These are phyloP conservation scores for Eucalyptus pumila DNA, from an alignment of 345 rosid genomes.

Conservation along the genomic window DNA sequence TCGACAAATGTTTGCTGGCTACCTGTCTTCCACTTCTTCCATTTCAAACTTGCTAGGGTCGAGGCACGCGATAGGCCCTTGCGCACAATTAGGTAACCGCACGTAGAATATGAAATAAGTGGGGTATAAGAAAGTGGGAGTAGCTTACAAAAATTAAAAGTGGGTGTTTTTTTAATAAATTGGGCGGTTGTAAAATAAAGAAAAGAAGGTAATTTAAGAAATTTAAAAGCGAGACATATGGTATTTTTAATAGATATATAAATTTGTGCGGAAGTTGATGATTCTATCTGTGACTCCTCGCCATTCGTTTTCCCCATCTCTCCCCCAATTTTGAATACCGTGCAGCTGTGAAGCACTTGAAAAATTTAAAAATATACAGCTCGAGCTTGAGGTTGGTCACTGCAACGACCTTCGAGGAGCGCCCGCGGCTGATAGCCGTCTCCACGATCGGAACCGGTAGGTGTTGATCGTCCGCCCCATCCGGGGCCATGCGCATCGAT, in stretches of 20 bases:
- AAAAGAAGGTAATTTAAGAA: not conserved
- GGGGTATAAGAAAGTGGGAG: not conserved
- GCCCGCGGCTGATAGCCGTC: not conserved
- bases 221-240: not conserved
- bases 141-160: not conserved
- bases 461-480: not conserved
- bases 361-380: not conserved
- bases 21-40: not conserved
- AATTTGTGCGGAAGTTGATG: not conserved
- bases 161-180: not conserved
- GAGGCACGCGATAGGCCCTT: not conserved
- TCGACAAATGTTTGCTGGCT: accelerated
- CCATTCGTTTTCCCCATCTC: no score
- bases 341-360: not conserved
- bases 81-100: not conserved
- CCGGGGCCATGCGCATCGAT: not conserved
- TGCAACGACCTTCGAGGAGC: not conserved
- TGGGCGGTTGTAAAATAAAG: not conserved
- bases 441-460: no score
- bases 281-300: not conserved
- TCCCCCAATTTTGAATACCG: not conserved
- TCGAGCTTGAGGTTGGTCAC: not conserved
- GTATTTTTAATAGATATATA: no score
- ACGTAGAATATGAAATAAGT: not conserved
- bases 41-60: not conserved